These are phyloP conservation scores for Saccharata proteae DNA, from an alignment of 2,329 filamentous ascomycete species.

Conservation along the genomic window DNA sequence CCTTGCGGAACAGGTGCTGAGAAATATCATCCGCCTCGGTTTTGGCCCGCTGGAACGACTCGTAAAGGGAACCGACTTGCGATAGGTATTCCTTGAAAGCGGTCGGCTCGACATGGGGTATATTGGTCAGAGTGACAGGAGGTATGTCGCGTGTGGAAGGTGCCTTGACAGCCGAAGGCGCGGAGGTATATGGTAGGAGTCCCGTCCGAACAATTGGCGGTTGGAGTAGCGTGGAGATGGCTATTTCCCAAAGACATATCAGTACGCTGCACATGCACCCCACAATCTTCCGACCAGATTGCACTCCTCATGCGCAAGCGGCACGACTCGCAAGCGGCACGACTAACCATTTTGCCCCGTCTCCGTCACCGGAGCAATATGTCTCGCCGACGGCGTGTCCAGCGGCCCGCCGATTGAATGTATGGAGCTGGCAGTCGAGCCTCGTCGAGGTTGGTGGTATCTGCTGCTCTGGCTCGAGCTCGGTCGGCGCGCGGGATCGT, in stretches of 20 bases:
- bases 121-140: constrained; percentile 81
- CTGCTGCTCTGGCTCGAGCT: constrained; percentile 29
- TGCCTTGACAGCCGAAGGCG: constrained; percentile 63
- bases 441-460: constrained; percentile 52
- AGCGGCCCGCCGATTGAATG: constrained; percentile 76
- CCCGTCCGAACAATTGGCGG: constrained; percentile 83
- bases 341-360: constrained; percentile 67
- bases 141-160: constrained; percentile 85
- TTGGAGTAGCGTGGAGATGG: constrained; percentile 88
- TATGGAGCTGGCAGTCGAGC: constrained; percentile 78
- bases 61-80: constrained; percentile 78
- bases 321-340: no score
- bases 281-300: constrained; percentile 9
- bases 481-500: constrained; percentile 39
- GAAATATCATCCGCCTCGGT: constrained; percentile 58
- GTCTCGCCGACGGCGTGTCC: constrained; percentile 52
- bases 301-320: not conserved
- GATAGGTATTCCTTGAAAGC: constrained; percentile 76
- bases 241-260: constrained; percentile 30
- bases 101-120: constrained; percentile 64
- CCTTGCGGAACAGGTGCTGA: constrained; percentile 32
- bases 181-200: constrained; percentile 64
- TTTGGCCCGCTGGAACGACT: constrained; percentile 75
- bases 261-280: no score
- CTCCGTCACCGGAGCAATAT: constrained; percentile 52